Base-by-base conservation (phyloP, 2,329 filamentous ascomycete genomes). In the Colletotrichum simmondsii region DNA sequence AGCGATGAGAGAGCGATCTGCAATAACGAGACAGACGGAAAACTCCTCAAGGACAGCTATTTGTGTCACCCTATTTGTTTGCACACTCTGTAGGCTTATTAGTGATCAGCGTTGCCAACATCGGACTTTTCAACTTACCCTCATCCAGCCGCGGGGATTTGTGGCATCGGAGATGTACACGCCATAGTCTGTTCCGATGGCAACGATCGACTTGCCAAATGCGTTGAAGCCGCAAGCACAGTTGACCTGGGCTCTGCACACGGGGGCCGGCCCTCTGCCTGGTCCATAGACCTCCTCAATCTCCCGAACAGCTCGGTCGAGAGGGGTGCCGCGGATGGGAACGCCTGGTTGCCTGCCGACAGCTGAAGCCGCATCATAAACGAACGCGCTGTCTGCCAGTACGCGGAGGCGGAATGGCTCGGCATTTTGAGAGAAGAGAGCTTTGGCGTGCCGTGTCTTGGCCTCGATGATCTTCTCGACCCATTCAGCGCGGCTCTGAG, bases 21-120 rank as follows among this genome's bases (percentile, higher is more conserved):
- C 92, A 75, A 98, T 95, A 72, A 99, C 88, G 32, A 99, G 87
- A 81, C 97, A 97, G 16, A 98, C 87, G 56, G 95, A 97, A 81
- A 98, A 98, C 76, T 98, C 97, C 80, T 99, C 97, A 7, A 99
- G 90, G 0, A 99, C 94, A 0, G 97, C 93, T 60, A 99, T 94
- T 80, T 99, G 97, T 2, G 96, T 97, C 19, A 99, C 95, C 70
- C 92, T 91, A 58, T 86, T 85, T 76, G 92, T 91, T 80, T 92
- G 90, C 28, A 98, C 95, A 8, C 94, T 92, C 93, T 97, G 78
- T 4, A 65, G 58, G 63, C 37, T 49, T 72, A 78, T 78, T 73
- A 79, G 77, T 12, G 28, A 22, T 14, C 54, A 4, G 6, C 11
- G 10, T 24, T 46, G 28, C 52, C 35, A 19, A 3, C 22, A 12